A percentile compares a stretch with the other conserved stretches of the same genome.
Conservation (phyloP, 2,329 filamentous ascomycete genomes). For the Epichloe gansuensis region DNA sequence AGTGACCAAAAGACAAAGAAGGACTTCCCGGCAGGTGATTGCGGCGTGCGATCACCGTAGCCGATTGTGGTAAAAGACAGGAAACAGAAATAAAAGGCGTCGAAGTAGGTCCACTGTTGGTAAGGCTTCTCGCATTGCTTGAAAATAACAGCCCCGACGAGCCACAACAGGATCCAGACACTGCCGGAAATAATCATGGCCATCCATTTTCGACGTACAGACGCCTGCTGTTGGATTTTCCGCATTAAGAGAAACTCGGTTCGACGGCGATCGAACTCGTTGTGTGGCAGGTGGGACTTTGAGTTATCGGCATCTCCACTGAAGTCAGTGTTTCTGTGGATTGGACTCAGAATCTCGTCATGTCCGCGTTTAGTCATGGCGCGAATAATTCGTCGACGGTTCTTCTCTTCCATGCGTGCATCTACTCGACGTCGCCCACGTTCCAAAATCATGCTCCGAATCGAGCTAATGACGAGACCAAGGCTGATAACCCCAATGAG, state of each 20-base stretch:
- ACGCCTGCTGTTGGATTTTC: constrained; percentile 56
- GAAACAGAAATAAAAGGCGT: constrained; percentile 77
- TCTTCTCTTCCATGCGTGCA: constrained; percentile 48
- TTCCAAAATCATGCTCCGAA: constrained; percentile 53
- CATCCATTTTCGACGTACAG: constrained; percentile 59
- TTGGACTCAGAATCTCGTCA: constrained; percentile 37
- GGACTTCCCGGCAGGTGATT: constrained; percentile 65
- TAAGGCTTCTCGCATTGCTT: constrained; percentile 37
- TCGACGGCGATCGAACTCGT: constrained; percentile 49
- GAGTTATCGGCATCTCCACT: constrained; percentile 2
- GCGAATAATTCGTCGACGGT: constrained; percentile 36
- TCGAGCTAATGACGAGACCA: constrained; percentile 71
- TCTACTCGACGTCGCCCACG: constrained; percentile 42
- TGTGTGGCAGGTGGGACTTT: constrained; percentile 10
- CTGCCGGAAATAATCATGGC: constrained; percentile 55
- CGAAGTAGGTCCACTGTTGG: constrained; percentile 61
- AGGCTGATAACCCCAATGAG: constrained; percentile 75
- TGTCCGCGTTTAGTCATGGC: constrained; percentile 33
- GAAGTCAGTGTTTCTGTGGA: constrained; percentile 17
- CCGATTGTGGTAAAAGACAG: constrained; percentile 75
- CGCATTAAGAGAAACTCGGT: constrained; percentile 73
- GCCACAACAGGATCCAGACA: constrained; percentile 67
- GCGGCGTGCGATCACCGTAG: constrained; percentile 68
- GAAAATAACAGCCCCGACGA: constrained; percentile 68
- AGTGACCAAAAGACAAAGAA: constrained; percentile 94